These are phyloP conservation scores for Gossypium mustelinum DNA, from an alignment of 345 rosid species.

Conservation along the genomic window DNA sequence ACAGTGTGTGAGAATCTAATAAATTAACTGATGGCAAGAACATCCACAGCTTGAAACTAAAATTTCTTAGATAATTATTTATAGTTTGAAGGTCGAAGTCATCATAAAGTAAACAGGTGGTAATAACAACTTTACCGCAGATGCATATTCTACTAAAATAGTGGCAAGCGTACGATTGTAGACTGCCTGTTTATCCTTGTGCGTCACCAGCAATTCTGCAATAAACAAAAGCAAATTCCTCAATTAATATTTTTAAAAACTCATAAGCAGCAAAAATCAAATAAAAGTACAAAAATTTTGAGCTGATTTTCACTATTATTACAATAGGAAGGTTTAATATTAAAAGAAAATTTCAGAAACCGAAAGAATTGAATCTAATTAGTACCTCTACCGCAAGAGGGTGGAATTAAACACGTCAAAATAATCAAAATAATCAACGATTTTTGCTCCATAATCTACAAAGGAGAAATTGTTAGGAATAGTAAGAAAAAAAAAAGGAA, in stretches of 20 bases:
- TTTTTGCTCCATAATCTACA: slow-evolving; percentile 46
- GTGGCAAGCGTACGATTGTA: slow-evolving; percentile 83
- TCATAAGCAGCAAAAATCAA: not conserved
- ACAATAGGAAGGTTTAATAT: not conserved
- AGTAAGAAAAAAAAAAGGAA: not conserved
- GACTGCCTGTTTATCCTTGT: slow-evolving; percentile 26
- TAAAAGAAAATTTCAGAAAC: not conserved
- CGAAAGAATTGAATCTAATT: not conserved
- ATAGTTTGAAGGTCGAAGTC: slow-evolving; percentile 5
- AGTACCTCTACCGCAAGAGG: slow-evolving; percentile 48
- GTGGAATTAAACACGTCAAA: slow-evolving; percentile 27
- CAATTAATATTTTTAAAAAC: not conserved
- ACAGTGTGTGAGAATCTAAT: not conserved
- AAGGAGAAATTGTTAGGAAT: not conserved
- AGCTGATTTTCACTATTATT: not conserved
- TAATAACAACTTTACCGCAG: slow-evolving; percentile 58
- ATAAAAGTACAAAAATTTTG: not conserved
- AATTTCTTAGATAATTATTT: not conserved
- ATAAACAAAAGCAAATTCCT: not conserved
- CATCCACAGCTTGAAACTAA: not conserved
- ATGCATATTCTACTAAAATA: slow-evolving; percentile 84
- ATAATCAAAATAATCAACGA: slow-evolving; percentile 31
- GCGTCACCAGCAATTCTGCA: slow-evolving; percentile 53
- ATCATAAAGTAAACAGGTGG: not conserved
- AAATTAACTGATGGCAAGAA: not conserved